Evolutionary conservation across 169 alveolate species (phyloP), one percentile per base, ranked within the genome.

Genomic region (Plasmodium gonderi): DNA sequence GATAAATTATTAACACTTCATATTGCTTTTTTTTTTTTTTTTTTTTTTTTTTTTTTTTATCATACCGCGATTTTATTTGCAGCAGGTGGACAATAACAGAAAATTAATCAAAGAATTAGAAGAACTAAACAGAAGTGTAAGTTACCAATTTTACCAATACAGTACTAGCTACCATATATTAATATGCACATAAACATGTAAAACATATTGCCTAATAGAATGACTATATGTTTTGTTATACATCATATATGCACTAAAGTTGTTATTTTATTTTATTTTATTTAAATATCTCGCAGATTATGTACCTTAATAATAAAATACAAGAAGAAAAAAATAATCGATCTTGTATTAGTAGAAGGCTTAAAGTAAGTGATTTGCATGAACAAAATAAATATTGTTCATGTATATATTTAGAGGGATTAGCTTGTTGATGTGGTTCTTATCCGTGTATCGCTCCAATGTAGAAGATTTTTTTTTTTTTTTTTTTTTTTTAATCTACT

Each of bases 31-130:
- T 7, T 79, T 26, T 2, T 3, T 33, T 23, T 6, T 23, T 8
- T 65, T 51, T n/a, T 40, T 33, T 0, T 79, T 7, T 79, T 26
- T 2, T 3, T 33, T 23, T 6, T 23, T 8, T 65, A n/a, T n/a
- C n/a, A n/a, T n/a, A n/a, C n/a, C n/a, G n/a, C n/a, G n/a, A n/a
- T n/a, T n/a, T 51, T 51, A 12, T 4, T 67, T 11, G 54, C 42
- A 82, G 91, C 91, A 82, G 60, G 81, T 82, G 11, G 91, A 82
- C 64, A 72, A 20, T 82, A 82, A 82, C 60, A 82, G 60, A 69
- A 82, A 82, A 45, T n/a, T 82, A 29, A 68, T 82, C 11, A 29
- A 33, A 12, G 82, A 82, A 75, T 17, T 82, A 31, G 91, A 82
- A 33, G 91, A 82, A 1, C 76, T 82, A 11, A 82, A 82, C 29